Evolutionary conservation across 2,329 filamentous ascomycete species (phyloP).

Genomic region (Colletotrichum kahawae): DNA sequence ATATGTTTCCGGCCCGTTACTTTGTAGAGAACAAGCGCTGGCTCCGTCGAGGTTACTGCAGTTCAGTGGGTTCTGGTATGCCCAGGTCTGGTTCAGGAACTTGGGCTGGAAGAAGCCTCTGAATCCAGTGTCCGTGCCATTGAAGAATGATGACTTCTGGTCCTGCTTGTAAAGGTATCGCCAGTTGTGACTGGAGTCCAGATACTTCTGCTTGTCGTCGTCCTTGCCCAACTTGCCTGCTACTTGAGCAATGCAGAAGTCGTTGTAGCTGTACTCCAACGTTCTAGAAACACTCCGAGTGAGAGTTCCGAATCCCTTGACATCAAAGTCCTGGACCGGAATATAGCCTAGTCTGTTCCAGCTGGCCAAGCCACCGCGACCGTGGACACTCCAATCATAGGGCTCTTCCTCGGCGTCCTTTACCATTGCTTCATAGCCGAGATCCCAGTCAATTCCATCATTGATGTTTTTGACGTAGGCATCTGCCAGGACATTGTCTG

Average conservation of each 20-base stretch:
- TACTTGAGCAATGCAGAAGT: constrained; percentile 71
- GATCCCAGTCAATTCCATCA: constrained; percentile 67
- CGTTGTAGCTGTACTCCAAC: constrained; percentile 80
- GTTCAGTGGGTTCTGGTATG: constrained; percentile 69
- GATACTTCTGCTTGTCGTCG: constrained; percentile 64
- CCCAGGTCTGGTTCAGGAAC: constrained; percentile 72
- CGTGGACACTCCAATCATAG: constrained; percentile 71
- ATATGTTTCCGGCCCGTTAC: constrained; percentile 71
- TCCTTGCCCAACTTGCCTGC: constrained; percentile 60
- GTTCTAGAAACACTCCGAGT: constrained; percentile 76
- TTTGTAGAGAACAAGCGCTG: constrained; percentile 64
- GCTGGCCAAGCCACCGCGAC: constrained; percentile 71
- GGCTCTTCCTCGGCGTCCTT: constrained; percentile 77
- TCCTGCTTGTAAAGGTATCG: constrained; percentile 67
- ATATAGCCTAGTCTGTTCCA: constrained; percentile 78
- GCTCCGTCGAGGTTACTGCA: constrained; percentile 61
- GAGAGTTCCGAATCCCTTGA: constrained; percentile 69
- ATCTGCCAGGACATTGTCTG: constrained; percentile 72
- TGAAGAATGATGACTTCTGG: constrained; percentile 57
- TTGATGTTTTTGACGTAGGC: constrained; percentile 70
- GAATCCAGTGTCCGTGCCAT: constrained; percentile 67
- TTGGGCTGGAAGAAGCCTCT: constrained; percentile 74
- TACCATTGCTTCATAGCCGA: constrained; percentile 72
- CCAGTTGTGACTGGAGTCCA: constrained; percentile 68
- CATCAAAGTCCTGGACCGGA: constrained; percentile 71